These are phyloP conservation scores for Acorus calamus DNA, from an alignment of 106 monocot genomes.

Conservation along the genomic window DNA sequence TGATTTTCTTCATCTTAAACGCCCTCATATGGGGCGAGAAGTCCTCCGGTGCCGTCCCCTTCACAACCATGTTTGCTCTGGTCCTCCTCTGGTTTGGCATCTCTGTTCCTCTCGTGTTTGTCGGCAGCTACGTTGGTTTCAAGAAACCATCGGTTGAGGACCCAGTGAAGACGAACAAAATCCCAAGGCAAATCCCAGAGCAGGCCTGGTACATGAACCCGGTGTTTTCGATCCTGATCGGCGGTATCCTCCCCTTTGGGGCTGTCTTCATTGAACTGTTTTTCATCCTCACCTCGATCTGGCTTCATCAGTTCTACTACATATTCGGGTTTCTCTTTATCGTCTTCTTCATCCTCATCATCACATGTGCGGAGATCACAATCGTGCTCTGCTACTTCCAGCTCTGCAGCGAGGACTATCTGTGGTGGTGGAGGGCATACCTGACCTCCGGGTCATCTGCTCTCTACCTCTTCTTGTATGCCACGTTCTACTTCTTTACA, in stretches of 20 bases:
- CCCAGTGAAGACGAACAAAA: too few species aligned
- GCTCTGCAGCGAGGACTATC: slow-evolving; percentile 56
- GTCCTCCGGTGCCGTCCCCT: slow-evolving; percentile 68
- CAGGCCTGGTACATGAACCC: too few species aligned
- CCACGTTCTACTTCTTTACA: slow-evolving; percentile 65
- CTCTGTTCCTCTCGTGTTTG: too few species aligned
- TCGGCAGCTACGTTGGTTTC: too few species aligned
- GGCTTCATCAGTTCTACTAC: slow-evolving; percentile 74
- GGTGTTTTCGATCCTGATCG: too few species aligned
- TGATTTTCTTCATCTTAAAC: slow-evolving; percentile 55
- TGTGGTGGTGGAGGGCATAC: slow-evolving; percentile 76
- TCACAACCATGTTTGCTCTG: slow-evolving; percentile 69
- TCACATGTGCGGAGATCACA: slow-evolving; percentile 63
- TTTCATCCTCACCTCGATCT: slow-evolving; percentile 65
- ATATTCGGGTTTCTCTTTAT: slow-evolving; percentile 74
- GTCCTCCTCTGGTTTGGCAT: slow-evolving; percentile 69
- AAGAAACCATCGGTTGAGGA: too few species aligned
- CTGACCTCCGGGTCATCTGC: slow-evolving; percentile 61
- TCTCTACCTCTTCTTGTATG: slow-evolving; percentile 50
- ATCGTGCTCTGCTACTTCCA: slow-evolving; percentile 76
- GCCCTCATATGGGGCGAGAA: slow-evolving; percentile 69
- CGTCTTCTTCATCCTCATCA: slow-evolving; percentile 54
- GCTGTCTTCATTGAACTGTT: slow-evolving; percentile 56
- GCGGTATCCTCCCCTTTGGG: too few species aligned
- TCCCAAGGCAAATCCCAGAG: too few species aligned